Percentiles rank a stretch among this genome's conserved stretches.
These are phyloP conservation scores for Chalaropsis thielavioides DNA, from an alignment of 2,329 filamentous ascomycete species.

Conservation along the genomic window DNA sequence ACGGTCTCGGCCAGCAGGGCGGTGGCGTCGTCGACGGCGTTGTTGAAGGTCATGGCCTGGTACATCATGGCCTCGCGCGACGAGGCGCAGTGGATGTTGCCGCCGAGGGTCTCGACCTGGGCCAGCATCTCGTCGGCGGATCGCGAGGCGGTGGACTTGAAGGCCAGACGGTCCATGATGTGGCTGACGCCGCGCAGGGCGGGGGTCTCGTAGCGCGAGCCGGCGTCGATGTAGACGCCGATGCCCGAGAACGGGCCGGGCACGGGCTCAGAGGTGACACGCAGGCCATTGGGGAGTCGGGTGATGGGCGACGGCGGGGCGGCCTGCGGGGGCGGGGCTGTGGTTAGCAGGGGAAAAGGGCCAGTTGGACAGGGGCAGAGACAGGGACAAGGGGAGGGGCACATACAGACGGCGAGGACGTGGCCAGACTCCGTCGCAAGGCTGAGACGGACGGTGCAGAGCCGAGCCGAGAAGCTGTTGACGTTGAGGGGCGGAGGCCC, in stretches of 20 bases:
- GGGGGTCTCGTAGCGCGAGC: slow-evolving; percentile 82
- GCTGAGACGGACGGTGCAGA: neutral
- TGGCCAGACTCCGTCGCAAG: slow-evolving; percentile 5
- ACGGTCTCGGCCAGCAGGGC: slow-evolving; percentile 87
- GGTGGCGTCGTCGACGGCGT: slow-evolving; percentile 67
- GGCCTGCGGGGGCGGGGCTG: slow-evolving; percentile 35
- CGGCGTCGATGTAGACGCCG: slow-evolving; percentile 89
- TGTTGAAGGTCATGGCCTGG: slow-evolving; percentile 95
- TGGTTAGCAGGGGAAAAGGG: neutral
- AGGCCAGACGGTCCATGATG: slow-evolving; percentile 88
- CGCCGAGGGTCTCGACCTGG: slow-evolving; percentile 72
- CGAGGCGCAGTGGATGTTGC: slow-evolving; percentile 93
- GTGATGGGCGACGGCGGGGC: slow-evolving; percentile 77
- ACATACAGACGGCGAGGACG: slow-evolving; percentile 8
- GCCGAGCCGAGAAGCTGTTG: slow-evolving; percentile 6
- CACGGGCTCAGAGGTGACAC: slow-evolving; percentile 86
- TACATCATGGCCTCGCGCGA: slow-evolving; percentile 97
- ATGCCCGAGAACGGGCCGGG: slow-evolving; percentile 91
- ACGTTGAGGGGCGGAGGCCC: slow-evolving; percentile 15
- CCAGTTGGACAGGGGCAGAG: neutral
- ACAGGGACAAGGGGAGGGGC: neutral
- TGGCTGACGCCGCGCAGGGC: slow-evolving; percentile 81
- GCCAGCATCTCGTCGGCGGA: slow-evolving; percentile 77
- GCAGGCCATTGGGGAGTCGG: slow-evolving; percentile 78
- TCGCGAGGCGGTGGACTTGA: slow-evolving; percentile 67